These are phyloP conservation scores for Xylaria scruposa DNA, from an alignment of 495 filamentous ascomycete species.

Conservation along the genomic window DNA sequence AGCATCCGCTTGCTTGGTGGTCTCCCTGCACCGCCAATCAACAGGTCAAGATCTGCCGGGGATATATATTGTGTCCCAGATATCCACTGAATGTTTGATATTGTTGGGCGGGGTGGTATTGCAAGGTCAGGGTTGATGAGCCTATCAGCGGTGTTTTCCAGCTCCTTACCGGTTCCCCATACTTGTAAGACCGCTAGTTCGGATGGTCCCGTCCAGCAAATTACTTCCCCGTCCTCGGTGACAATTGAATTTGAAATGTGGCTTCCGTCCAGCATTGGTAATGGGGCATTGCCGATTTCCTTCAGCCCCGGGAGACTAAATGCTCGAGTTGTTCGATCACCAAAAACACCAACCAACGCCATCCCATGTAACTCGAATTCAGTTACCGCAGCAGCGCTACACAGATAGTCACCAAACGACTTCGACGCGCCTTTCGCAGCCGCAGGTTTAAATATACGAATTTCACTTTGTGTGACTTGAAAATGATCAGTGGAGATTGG, in stretches of 20 bases:
- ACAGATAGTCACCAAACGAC: constrained; percentile 80
- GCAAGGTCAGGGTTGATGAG: constrained; percentile 76
- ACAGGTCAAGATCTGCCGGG: constrained; percentile 85
- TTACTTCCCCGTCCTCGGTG: constrained; percentile 76
- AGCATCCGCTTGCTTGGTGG: constrained; percentile 82
- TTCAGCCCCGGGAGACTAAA: constrained; percentile 87
- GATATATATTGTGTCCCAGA: constrained; percentile 92
- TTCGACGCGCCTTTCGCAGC: constrained; percentile 86
- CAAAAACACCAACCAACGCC: constrained; percentile 83
- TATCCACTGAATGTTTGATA: constrained; percentile 95
- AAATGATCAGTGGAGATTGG: not conserved
- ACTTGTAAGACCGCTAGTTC: constrained; percentile 80
- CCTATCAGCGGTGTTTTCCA: constrained; percentile 67
- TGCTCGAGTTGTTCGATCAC: constrained; percentile 75
- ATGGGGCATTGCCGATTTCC: constrained; percentile 72
- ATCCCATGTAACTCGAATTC: constrained; percentile 74
- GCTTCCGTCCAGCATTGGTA: constrained; percentile 73
- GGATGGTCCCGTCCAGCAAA: constrained; percentile 89
- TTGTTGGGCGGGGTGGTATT: constrained; percentile 86
- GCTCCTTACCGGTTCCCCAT: constrained; percentile 72
- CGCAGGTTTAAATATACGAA: constrained; percentile 85
- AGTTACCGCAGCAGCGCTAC: constrained; percentile 76
- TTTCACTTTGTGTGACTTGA: constrained; percentile 73
- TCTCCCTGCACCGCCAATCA: constrained; percentile 88
- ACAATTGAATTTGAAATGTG: constrained; percentile 72